phyloP scores from a whole-genome alignment of 2,329 filamentous ascomycete genomes.

The Diplocarpon mali region DNA sequence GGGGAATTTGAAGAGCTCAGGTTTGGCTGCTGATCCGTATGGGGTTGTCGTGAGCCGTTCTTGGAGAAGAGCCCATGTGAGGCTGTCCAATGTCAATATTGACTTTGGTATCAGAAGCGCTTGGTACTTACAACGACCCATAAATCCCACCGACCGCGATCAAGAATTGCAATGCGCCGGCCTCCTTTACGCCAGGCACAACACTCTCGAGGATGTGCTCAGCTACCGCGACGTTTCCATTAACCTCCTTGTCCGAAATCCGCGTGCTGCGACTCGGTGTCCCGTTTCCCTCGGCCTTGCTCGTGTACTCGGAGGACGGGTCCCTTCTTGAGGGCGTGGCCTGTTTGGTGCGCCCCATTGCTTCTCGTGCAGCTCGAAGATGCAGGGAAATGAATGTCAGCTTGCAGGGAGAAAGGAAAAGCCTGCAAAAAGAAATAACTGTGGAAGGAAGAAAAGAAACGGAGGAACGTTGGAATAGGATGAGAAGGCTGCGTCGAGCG shows the following conservation, averaged over 20 bases:
- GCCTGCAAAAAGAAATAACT: neutral
- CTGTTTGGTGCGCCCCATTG: constrained; percentile 65
- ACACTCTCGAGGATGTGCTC: constrained; percentile 27
- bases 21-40: constrained; percentile 52
- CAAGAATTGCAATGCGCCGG: constrained; percentile 63
- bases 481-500: constrained; percentile 1
- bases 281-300: constrained; percentile 31
- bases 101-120: neutral
- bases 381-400: neutral
- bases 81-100: constrained; percentile 31
- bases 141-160: constrained; percentile 94
- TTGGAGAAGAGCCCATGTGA: constrained; percentile 94
- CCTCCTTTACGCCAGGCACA: constrained; percentile 32
- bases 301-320: constrained; percentile 55
- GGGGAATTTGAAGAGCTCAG: constrained; percentile 81
- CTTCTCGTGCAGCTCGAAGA: constrained; percentile 1
- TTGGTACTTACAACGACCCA: constrained; percentile 68
- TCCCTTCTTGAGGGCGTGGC: constrained; percentile 51
- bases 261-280: constrained; percentile 26
- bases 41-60: constrained; percentile 92
- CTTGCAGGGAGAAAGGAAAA: neutral
- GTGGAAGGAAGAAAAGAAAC: neutral
- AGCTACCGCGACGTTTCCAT: constrained; percentile 24
- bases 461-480: constrained; percentile 2
- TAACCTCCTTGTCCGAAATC: constrained; percentile 20